Conservation (phyloP, 805 yeast species). For the Sugiyamaella valdiviana region DNA sequence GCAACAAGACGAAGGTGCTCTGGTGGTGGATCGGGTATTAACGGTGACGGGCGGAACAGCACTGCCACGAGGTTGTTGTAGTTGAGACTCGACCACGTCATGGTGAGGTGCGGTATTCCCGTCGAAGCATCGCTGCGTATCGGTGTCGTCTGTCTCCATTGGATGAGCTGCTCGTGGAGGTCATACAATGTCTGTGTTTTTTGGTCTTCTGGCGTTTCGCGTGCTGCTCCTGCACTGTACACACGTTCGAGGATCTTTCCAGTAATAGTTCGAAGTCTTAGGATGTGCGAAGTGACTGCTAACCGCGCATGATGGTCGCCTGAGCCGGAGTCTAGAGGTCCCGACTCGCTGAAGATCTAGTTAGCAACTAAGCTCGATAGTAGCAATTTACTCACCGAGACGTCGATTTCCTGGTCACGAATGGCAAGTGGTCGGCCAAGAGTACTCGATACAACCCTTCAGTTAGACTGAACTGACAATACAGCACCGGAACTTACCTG, state of each 20-base stretch:
- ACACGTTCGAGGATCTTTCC: conserved; percentile 42
- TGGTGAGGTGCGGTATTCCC: conserved; percentile 18
- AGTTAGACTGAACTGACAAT: neutral
- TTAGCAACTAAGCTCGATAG: neutral
- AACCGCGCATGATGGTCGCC: conserved; percentile 4
- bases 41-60: conserved; percentile 20
- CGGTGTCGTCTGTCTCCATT: conserved; percentile 20
- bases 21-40: conserved; percentile 17
- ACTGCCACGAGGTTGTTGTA: conserved; percentile 18
- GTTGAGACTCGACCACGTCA: conserved; percentile 21
- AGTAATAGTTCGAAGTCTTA: conserved; percentile 42
- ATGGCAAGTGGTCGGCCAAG: conserved; percentile 46
- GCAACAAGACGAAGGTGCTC: conserved; percentile 12
- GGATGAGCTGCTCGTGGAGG: conserved; percentile 31
- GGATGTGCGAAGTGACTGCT: conserved; percentile 28
- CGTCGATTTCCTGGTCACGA: conserved; percentile 45
- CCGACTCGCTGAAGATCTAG: neutral
- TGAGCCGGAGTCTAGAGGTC: neutral
- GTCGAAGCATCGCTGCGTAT: conserved; percentile 17
- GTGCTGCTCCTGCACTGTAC: conserved; percentile 39
- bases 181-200: conserved; percentile 32
- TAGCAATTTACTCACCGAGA: neutral
- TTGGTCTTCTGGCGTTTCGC: conserved; percentile 18
- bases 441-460: conserved; percentile 38
- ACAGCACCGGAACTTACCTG: conserved; percentile 20